Evolutionary conservation across 1,139 yeast species (phyloP).

Genomic region (Hanseniaspora sp.): DNA sequence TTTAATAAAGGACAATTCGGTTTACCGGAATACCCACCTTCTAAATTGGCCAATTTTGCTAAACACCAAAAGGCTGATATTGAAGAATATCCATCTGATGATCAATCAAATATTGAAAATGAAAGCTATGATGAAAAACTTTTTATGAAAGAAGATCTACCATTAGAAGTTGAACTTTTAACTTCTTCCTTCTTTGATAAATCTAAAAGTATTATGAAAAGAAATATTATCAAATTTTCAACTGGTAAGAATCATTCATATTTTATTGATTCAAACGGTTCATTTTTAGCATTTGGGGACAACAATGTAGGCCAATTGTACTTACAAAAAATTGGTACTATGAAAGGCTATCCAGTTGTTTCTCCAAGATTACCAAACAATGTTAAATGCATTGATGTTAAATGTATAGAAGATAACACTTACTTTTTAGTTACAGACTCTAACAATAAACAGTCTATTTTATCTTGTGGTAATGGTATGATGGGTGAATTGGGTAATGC

Average conservation of each 20-base stretch:
- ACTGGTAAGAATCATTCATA: constrained; percentile 66
- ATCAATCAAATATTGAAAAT: constrained; percentile 31
- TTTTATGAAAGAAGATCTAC: constrained; percentile 4
- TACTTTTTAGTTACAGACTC: constrained; percentile 37
- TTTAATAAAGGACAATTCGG: constrained; percentile 74
- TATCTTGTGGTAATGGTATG: constrained; percentile 74
- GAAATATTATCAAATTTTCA: constrained; percentile 50
- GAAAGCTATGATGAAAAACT: constrained; percentile 21
- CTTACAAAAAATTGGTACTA: constrained; percentile 44
- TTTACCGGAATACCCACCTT: constrained; percentile 35
- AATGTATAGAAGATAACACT: constrained; percentile 61
- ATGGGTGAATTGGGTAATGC: constrained; percentile 84
- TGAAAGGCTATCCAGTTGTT: constrained; percentile 30
- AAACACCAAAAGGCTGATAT: constrained; percentile 21
- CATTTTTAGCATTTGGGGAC: constrained; percentile 73
- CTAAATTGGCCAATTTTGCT: not conserved
- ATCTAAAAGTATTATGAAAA: constrained; percentile 28
- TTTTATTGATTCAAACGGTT: constrained; percentile 51
- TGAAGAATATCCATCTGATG: constrained; percentile 36
- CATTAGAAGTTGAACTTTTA: constrained; percentile 25
- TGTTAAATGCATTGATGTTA: constrained; percentile 40
- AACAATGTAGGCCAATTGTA: constrained; percentile 66
- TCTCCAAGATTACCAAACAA: constrained; percentile 29
- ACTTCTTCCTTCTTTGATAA: constrained; percentile 19
- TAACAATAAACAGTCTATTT: constrained; percentile 21